Conservation (phyloP, 352 stramenopile species). For the Saprolegnia parasitica region DNA sequence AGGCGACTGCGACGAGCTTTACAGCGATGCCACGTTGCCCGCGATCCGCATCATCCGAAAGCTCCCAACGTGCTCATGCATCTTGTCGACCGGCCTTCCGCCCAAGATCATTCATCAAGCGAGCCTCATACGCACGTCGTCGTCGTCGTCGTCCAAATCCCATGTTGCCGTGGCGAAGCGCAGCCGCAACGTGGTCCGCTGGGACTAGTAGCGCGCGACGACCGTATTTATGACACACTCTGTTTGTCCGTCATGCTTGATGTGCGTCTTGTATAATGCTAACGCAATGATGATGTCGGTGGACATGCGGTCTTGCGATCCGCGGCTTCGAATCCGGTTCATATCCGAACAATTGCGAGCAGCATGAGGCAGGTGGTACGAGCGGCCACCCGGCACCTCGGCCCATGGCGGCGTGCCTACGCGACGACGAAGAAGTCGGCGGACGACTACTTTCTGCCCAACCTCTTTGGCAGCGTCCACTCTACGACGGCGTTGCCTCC, state of each 20-base stretch:
- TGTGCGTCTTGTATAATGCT: no score
- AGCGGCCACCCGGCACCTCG: not conserved
- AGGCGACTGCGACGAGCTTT: constrained; percentile 1
- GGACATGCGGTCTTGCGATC: no score
- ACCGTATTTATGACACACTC: not conserved
- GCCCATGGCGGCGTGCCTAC: not conserved
- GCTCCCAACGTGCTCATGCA: constrained; percentile 9
- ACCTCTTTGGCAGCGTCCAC: constrained; percentile 14
- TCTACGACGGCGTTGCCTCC: not conserved
- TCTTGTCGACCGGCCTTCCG: not conserved
- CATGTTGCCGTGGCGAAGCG: not conserved
- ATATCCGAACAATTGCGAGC: not conserved
- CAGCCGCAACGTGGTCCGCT: constrained; percentile 2
- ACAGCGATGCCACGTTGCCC: not conserved
- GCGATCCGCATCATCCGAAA: constrained; percentile 11
- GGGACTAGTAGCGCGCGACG: not conserved
- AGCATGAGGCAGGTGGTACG: not conserved
- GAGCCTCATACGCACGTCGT: not conserved
- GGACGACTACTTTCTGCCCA: constrained; percentile 24
- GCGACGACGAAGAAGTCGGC: constrained; percentile 11
- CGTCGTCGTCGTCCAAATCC: not conserved
- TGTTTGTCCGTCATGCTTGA: not conserved
- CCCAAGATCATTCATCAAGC: constrained; percentile 1
- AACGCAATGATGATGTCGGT: no score
- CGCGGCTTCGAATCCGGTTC: not conserved